Evolutionary conservation across 1,284 basidiomycete species (phyloP), one percentile per base, ranked within the genome.

Genomic region (Serendipita sp.): DNA sequence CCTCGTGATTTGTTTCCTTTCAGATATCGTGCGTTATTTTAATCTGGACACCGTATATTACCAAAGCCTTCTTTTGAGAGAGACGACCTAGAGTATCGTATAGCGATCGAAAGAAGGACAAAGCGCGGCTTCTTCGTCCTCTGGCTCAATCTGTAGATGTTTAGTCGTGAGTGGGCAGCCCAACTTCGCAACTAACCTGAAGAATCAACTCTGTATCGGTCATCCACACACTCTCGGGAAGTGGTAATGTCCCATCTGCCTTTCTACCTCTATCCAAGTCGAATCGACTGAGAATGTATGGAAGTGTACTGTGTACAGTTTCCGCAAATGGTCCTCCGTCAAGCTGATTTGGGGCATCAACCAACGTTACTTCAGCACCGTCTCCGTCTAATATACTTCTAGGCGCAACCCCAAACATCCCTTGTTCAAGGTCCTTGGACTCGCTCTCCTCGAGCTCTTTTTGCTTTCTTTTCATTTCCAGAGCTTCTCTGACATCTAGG

Each of bases 171-270:
- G 10, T 10, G 4, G 53, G 15, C n/a, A 32, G 8, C 8, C 29
- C 10, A 32, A 34, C 12, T 10, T 12, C 10, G 15, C n/a, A 8
- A 30, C 53, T 58, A 22, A 58, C 53, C 34, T 58, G 53, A 10
- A 58, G 26, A 10, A 58, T 32, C 17, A 58, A n/a, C 53, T 58
- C 53, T 58, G 26, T 58, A 10, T 58, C 53, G 32, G 53, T 58
- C 29, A 58, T 30, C 53, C 53, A 58, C 10, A 58, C 32, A 8
- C 22, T 26, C 34, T 58, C 53, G 8, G 53, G 53, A 32, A 58
- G 34, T 10, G 53, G 53, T 34, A 58, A 34, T 58, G 53, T 32
- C n/a, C 53, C 53, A 32, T 58, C 53, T 10, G 26, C 15, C 32
- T 35, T 30, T 34, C 53, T 58, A 4, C 53, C 53, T n/a, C 53